A percentile compares a stretch with the other conserved stretches of the same genome.
These are phyloP conservation scores for Ceratobasidium sp. DNA, from an alignment of 1,284 basidiomycete species.

Conservation along the genomic window DNA sequence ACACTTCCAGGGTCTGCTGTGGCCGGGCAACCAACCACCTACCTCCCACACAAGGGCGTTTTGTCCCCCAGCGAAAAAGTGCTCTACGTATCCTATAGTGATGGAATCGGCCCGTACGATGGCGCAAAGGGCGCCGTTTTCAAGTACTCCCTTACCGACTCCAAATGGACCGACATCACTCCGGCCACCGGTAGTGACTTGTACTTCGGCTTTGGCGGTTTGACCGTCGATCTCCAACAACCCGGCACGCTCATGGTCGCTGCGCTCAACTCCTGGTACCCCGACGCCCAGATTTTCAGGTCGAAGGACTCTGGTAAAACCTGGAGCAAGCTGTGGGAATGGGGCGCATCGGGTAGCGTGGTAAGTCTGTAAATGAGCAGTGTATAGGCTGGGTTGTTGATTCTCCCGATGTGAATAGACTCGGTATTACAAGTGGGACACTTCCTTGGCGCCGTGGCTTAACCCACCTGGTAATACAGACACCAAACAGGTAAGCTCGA, in stretches of 20 bases:
- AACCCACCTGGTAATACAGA: slow-evolving; percentile 33
- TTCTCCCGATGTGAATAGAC: slow-evolving; percentile 41
- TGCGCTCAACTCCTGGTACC: slow-evolving; percentile 66
- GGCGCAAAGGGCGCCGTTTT: slow-evolving; percentile 52
- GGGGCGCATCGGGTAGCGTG: slow-evolving; percentile 46
- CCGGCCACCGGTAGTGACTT: slow-evolving; percentile 56
- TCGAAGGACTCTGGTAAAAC: slow-evolving; percentile 61
- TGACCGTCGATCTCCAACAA: slow-evolving; percentile 63
- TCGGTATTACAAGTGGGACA: slow-evolving; percentile 62
- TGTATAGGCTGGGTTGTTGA: background rate
- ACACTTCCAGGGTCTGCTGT: slow-evolving; percentile 59
- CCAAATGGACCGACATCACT: slow-evolving; percentile 63
- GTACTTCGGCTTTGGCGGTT: slow-evolving; percentile 62
- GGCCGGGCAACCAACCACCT: slow-evolving; percentile 60
- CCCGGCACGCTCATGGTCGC: slow-evolving; percentile 72
- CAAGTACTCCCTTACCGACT: slow-evolving; percentile 54
- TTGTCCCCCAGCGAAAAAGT: slow-evolving; percentile 62
- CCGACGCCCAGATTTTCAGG: slow-evolving; percentile 71
- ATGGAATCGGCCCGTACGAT: slow-evolving; percentile 61
- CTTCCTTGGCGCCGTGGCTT: slow-evolving; percentile 48
- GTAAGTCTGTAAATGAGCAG: background rate
- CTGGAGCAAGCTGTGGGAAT: slow-evolving; percentile 65
- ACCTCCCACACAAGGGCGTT: slow-evolving; percentile 68
- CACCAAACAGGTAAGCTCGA: slow-evolving; percentile 45
- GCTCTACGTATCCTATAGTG: slow-evolving; percentile 64